phyloP scores from a whole-genome alignment of 2,329 filamentous ascomycete species.

The Geosmithia morbida region DNA sequence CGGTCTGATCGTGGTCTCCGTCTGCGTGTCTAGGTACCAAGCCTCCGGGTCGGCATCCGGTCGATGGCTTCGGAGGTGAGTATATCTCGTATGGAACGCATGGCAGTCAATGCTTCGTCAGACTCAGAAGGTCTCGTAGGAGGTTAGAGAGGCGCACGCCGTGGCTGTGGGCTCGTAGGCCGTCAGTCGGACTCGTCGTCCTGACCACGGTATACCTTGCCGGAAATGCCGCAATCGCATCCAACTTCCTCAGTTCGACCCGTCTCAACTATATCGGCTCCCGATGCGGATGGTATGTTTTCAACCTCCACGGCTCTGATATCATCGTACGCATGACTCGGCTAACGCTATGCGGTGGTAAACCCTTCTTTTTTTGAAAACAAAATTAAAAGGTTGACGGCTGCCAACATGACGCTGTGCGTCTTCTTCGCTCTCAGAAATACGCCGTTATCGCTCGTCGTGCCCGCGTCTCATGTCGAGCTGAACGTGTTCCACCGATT shows the following conservation, averaged over 20 bases:
- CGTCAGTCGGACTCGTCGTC: neutral
- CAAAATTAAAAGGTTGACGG: constrained; percentile 29
- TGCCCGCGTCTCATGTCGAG: constrained; percentile 23
- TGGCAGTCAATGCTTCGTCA: neutral
- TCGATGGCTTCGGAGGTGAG: neutral
- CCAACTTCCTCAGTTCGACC: neutral
- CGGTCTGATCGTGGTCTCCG: constrained; percentile 16
- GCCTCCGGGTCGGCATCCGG: neutral
- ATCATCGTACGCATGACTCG: no score
- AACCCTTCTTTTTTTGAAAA: no score
- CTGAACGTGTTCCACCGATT: constrained; percentile 31
- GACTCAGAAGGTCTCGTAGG: neutral
- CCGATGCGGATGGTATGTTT: constrained; percentile 9
- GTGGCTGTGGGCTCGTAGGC: neutral
- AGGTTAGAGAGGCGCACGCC: neutral
- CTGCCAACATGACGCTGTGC: constrained; percentile 22
- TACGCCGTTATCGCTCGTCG: constrained; percentile 22
- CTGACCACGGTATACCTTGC: neutral
- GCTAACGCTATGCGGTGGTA: no score
- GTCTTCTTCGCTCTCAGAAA: constrained; percentile 33
- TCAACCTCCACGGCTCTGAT: no score
- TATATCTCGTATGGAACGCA: neutral
- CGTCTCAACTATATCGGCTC: constrained; percentile 6
- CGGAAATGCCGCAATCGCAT: neutral
- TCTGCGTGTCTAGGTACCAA: neutral